Conservation (phyloP, 305 asterid species). For the Plantago rigida region DNA sequence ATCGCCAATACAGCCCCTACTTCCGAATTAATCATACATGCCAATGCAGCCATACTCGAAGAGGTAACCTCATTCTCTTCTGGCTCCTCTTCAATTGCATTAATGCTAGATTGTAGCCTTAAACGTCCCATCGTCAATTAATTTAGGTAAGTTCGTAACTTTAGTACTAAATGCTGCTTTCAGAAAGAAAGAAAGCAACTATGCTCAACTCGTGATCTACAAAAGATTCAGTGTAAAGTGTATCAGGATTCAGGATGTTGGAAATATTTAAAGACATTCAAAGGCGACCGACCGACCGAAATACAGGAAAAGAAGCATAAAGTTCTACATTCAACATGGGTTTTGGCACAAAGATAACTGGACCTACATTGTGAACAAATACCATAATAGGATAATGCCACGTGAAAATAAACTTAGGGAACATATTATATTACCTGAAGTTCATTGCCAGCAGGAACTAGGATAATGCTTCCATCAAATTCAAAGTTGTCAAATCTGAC, state of each 20-base stretch:
- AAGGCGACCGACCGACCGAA: constrained; percentile 2
- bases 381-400: constrained; percentile 17
- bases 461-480: too few species aligned
- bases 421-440: constrained; percentile 3
- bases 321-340: constrained; percentile 8
- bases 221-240: constrained; percentile 21
- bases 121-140: constrained; percentile 59
- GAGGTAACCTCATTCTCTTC: constrained; percentile 68
- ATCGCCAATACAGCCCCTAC: constrained; percentile 87
- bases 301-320: constrained; percentile 2
- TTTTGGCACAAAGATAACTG: constrained; percentile 8
- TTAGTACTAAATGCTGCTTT: constrained; percentile 18
- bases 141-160: constrained; percentile 25
- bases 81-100: constrained; percentile 91
- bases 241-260: constrained; percentile 21
- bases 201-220: constrained; percentile 14
- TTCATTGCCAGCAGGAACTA: too few species aligned
- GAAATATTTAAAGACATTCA: background rate
- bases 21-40: constrained; percentile 82
- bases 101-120: constrained; percentile 70
- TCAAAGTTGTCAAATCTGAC: too few species aligned
- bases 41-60: constrained; percentile 55
- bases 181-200: constrained; percentile 27
- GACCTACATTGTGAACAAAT: constrained; percentile 13
- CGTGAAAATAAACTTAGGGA: background rate